Evolutionary conservation across 129 eudicot genomes (phyloP).

Genomic region (Rutidosis leptorrhynchoides): DNA sequence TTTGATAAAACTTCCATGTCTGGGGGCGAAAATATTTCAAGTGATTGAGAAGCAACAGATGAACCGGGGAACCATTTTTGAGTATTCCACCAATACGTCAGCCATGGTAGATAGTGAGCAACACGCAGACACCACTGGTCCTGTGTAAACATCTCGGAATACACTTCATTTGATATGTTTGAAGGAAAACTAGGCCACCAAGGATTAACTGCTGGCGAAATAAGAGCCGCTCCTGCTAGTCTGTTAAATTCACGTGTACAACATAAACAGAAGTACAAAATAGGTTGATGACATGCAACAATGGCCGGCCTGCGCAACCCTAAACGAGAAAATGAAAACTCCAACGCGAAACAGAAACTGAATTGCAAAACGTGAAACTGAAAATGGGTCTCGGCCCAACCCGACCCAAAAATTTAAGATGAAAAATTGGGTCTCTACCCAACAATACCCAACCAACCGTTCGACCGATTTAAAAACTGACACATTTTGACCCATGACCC

Average conservation of each 20-base stretch:
- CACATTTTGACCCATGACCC: too few relatives aligned
- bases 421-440: too few relatives aligned
- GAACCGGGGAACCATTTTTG: constrained; percentile 50
- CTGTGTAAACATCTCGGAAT: constrained; percentile 36
- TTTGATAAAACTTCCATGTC: constrained; percentile 38
- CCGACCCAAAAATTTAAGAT: too few relatives aligned
- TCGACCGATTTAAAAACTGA: too few relatives aligned
- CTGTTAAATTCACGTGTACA: constrained; percentile 27
- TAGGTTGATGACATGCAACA: neutral
- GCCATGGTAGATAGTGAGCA: constrained; percentile 62
- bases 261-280: neutral
- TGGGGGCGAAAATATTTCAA: constrained; percentile 33
- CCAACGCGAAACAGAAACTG: too few relatives aligned
- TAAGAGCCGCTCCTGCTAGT: constrained; percentile 63
- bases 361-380: too few relatives aligned
- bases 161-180: constrained; percentile 48
- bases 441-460: too few relatives aligned
- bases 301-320: neutral
- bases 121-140: constrained; percentile 75
- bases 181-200: constrained; percentile 77
- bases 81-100: constrained; percentile 76
- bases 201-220: constrained; percentile 66
- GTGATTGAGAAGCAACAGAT: constrained; percentile 31
- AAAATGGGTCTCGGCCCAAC: too few relatives aligned
- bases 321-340: too few relatives aligned